Percentiles rank a stretch among this genome's conserved stretches.
Conservation (phyloP, 2,329 filamentous ascomycete species). For the Sarocladiaceae sp. region DNA sequence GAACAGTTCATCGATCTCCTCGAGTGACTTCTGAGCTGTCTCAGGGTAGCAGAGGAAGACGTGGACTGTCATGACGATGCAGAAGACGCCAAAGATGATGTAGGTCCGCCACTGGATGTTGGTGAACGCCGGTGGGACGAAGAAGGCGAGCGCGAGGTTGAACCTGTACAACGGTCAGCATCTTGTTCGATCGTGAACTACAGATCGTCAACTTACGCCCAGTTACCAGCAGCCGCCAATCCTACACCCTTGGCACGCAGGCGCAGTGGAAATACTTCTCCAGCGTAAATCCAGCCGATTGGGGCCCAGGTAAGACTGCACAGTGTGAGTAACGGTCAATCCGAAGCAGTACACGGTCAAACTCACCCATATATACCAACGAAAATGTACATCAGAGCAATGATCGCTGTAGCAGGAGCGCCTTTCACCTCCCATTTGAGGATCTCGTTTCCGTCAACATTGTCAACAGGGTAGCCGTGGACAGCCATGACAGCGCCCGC, state of each 20-base stretch:
- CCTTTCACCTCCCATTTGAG: constrained; percentile 40
- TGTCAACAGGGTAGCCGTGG: constrained; percentile 36
- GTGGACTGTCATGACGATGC: constrained; percentile 35
- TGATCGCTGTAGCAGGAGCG: constrained; percentile 40
- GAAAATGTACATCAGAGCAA: constrained; percentile 43
- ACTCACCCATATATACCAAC: constrained; percentile 24
- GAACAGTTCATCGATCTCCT: constrained; percentile 51
- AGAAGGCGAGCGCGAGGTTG: constrained; percentile 33
- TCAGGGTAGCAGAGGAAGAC: constrained; percentile 41
- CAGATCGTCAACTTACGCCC: constrained; percentile 29
- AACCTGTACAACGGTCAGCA: constrained; percentile 30
- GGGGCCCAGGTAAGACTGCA: constrained; percentile 25
- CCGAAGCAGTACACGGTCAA: not conserved
- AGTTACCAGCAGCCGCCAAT: constrained; percentile 40
- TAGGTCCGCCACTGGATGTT: constrained; percentile 45
- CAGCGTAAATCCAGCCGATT: constrained; percentile 17
- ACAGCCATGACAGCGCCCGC: constrained; percentile 44
- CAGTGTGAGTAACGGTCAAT: constrained; percentile 16
- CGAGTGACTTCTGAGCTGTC: constrained; percentile 43
- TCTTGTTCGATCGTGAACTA: not conserved
- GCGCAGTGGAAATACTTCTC: constrained; percentile 34
- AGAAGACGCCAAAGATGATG: constrained; percentile 36
- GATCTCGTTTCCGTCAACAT: constrained; percentile 36
- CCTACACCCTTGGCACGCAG: constrained; percentile 48
- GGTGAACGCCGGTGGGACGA: constrained; percentile 29